A percentile compares a stretch with the other conserved stretches of the same genome.
Conservation (phyloP, 2,329 filamentous ascomycete species). For the Celoporthe dispersa region DNA sequence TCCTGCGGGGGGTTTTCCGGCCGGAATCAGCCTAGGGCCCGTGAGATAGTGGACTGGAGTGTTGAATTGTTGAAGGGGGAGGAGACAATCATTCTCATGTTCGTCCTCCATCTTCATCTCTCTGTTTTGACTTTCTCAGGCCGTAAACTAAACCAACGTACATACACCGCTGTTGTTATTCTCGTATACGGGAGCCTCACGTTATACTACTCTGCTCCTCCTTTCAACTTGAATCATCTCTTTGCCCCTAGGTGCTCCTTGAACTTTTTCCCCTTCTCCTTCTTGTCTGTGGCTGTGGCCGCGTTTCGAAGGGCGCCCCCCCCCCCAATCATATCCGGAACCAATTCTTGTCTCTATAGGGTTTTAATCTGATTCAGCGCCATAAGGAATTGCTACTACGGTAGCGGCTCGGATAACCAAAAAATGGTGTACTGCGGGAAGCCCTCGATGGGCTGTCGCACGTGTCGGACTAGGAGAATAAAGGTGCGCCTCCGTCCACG, state of each 20-base stretch:
- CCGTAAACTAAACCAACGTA: not conserved
- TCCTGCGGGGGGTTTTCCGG: not conserved
- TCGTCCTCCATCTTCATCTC: not conserved
- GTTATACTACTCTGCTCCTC: too few relatives aligned
- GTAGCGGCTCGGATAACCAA: conserved; percentile 24
- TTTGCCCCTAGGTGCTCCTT: not conserved
- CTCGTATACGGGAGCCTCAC: not conserved
- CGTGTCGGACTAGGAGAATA: conserved; percentile 73
- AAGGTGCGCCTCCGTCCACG: conserved; percentile 57
- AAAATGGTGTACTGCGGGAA: conserved; percentile 69
- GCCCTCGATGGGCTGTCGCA: conserved; percentile 71
- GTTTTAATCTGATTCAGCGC: too few relatives aligned
- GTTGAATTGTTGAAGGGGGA: not conserved
- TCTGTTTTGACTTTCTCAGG: not conserved
- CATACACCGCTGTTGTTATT: not conserved
- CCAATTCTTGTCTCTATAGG: not conserved
- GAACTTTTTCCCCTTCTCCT: not conserved
- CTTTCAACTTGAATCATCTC: not conserved
- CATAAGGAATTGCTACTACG: not conserved
- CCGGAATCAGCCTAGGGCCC: not conserved
- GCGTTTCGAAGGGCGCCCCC: not conserved
- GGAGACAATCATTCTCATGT: not conserved
- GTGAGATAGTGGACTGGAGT: not conserved
- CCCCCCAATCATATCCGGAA: not conserved
- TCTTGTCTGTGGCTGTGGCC: not conserved